phyloP scores from a whole-genome alignment of 805 yeast genomes.

The Starmera quercuum region DNA sequence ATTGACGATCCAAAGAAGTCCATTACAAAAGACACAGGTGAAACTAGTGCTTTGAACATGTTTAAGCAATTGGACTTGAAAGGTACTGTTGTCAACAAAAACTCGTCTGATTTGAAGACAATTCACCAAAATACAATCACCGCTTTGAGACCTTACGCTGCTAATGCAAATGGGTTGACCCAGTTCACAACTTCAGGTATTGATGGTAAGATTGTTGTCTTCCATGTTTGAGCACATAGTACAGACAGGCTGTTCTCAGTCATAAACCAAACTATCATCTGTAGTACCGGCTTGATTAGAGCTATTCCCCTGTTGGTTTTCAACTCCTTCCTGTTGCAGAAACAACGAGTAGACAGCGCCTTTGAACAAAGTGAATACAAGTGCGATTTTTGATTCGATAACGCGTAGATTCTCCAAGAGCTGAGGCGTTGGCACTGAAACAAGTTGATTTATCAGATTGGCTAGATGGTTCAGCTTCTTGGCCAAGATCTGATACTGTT shows the following conservation, averaged over 20 bases:
- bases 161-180: slow-evolving; percentile 41
- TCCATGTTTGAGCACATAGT: slow-evolving; percentile 33
- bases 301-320: slow-evolving; percentile 11
- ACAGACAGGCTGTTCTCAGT: background rate
- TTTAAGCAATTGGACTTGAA: slow-evolving; percentile 92
- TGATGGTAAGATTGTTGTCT: slow-evolving; percentile 88
- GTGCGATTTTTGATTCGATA: slow-evolving; percentile 54
- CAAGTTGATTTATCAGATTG: slow-evolving; percentile 13
- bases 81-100: slow-evolving; percentile 55
- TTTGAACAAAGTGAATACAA: slow-evolving; percentile 59
- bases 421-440: slow-evolving; percentile 20
- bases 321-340: slow-evolving; percentile 36
- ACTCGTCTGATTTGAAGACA: slow-evolving; percentile 50
- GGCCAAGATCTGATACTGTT: slow-evolving; percentile 31
- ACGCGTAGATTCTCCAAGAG: slow-evolving; percentile 45
- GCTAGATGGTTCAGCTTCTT: slow-evolving; percentile 22
- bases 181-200: slow-evolving; percentile 72
- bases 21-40: slow-evolving; percentile 37
- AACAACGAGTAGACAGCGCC: slow-evolving; percentile 65
- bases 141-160: slow-evolving; percentile 46
- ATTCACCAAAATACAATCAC: slow-evolving; percentile 89
- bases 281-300: background rate
- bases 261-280: background rate
- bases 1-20: slow-evolving; percentile 33
- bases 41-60: slow-evolving; percentile 82